Percentiles rank a stretch among this genome's conserved stretches.
Evolutionary conservation across 169 alveolate genomes (phyloP).

Genomic region (Cryptosporidium ryanae): DNA sequence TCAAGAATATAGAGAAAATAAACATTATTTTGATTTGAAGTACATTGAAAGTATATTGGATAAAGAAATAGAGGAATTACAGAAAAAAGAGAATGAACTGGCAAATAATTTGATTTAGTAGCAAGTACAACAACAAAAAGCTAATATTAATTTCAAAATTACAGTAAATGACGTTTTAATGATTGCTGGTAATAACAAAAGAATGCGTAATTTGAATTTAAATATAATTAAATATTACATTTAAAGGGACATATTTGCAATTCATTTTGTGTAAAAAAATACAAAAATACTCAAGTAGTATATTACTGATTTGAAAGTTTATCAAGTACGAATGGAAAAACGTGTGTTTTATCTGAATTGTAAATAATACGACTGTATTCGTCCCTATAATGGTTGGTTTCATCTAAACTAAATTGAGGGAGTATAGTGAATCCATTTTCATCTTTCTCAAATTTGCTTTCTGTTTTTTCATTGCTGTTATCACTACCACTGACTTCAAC

Average conservation of each 20-base stretch:
- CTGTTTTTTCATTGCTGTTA: not conserved
- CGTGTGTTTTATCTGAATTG: constrained; percentile 38
- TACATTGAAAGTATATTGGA: constrained; percentile 65
- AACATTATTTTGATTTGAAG: constrained; percentile 14
- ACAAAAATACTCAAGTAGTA: too few species aligned
- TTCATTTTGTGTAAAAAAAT: too few species aligned
- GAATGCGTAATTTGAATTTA: too few species aligned
- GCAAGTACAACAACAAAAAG: not conserved
- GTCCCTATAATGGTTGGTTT: constrained; percentile 2
- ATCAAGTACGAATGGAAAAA: constrained; percentile 55
- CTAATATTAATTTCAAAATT: not conserved
- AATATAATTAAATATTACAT: too few species aligned
- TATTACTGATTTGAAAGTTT: not conserved
- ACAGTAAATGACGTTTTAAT: too few species aligned
- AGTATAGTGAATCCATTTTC: constrained; percentile 49
- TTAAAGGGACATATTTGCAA: too few species aligned
- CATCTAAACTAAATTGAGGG: constrained; percentile 30
- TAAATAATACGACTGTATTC: constrained; percentile 1
- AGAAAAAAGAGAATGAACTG: constrained; percentile 33
- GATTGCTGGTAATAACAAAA: too few species aligned
- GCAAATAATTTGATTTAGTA: constrained; percentile 14
- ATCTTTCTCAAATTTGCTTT: constrained; percentile 26
- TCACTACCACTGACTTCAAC: not conserved
- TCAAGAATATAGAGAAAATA: not conserved
- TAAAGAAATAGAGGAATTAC: constrained; percentile 66